phyloP scores from a whole-genome alignment of 2,329 filamentous ascomycete genomes.

The Tolypocladium sp. region DNA sequence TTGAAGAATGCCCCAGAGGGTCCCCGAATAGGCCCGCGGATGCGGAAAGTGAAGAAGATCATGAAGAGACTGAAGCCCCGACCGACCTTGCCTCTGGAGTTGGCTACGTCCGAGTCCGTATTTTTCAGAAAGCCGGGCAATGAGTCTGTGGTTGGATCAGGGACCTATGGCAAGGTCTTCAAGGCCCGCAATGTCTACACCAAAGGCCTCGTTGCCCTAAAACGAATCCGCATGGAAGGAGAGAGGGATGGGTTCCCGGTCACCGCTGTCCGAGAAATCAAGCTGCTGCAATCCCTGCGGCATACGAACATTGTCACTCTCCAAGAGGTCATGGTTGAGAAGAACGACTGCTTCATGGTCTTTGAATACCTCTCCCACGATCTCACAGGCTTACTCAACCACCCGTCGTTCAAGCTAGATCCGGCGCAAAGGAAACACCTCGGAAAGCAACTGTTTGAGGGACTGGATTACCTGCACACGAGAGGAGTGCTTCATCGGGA shows the following conservation, averaged over 20 bases:
- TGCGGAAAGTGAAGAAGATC: conserved; percentile 56
- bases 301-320: conserved; percentile 77
- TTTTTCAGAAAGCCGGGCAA: conserved; percentile 96
- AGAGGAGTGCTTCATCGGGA: conserved; percentile 93
- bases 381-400: conserved; percentile 87
- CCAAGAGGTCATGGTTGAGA: conserved; percentile 94
- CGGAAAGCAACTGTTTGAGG: conserved; percentile 86
- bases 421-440: conserved; percentile 85
- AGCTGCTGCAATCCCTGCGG: conserved; percentile 76
- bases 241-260: conserved; percentile 87
- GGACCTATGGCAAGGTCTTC: conserved; percentile 93
- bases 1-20: conserved; percentile 21
- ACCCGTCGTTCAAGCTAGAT: conserved; percentile 82
- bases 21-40: conserved; percentile 34
- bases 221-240: conserved; percentile 89
- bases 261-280: conserved; percentile 85
- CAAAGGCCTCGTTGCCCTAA: conserved; percentile 71
- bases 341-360: conserved; percentile 98
- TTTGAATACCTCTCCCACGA: conserved; percentile 98
- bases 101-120: conserved; percentile 74
- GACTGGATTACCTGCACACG: conserved; percentile 85
- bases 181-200: conserved; percentile 92
- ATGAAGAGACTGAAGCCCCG: conserved; percentile 63
- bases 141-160: conserved; percentile 89
- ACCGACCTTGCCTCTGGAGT: conserved; percentile 61